Evolutionary conservation across 176 grass and related monocot genomes (phyloP), one percentile per base, ranked within the genome.

Genomic region (Zoysia pacifica): DNA sequence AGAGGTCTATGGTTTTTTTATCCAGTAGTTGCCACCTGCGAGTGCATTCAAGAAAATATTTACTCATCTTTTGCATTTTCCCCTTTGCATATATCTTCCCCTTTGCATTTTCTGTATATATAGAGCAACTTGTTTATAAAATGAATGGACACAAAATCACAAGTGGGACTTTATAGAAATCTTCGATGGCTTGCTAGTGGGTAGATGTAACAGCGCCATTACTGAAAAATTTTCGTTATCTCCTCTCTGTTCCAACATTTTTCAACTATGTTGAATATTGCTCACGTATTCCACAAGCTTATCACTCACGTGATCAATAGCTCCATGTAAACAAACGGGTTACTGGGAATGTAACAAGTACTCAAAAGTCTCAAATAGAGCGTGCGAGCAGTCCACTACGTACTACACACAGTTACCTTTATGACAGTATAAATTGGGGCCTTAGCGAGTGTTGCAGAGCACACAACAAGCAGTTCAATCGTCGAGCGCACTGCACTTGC

Each of bases 361-460:
- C 28, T 28, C 35, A 48, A 61, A 18, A 71, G 28, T 28, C 35
- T 61, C 20, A 42, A 2, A 61, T 28, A 41, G 43, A 79, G 61
- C 69, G 67, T 84, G 81, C 86, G 54, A 20, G 54, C 44, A 69
- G 76, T 12, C 81, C 81, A 88, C 86, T 80, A 79, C 75, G 28
- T 28, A 28, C 28, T 28, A 16, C 52, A 35, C 61, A 11, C 1
- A 5, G 2, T 7, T 68, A 63, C 70, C 81, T 88, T 84, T 80
- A 48, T 69, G 70, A 49, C 37, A 69, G 54, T 84, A 88, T 88
- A 88, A 84, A 84, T 88, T 55, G 81, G 52, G 19, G 71, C 9
- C 12, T 1, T 74, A 5, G 50, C 47, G 12, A 8, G 59, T 72
- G 28, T 70, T 80, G 46, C 8, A 79, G 69, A 11, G 69, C 13